phyloP scores from a whole-genome alignment of 2,329 filamentous ascomycete species.

The Sphaerulina musiva region DNA sequence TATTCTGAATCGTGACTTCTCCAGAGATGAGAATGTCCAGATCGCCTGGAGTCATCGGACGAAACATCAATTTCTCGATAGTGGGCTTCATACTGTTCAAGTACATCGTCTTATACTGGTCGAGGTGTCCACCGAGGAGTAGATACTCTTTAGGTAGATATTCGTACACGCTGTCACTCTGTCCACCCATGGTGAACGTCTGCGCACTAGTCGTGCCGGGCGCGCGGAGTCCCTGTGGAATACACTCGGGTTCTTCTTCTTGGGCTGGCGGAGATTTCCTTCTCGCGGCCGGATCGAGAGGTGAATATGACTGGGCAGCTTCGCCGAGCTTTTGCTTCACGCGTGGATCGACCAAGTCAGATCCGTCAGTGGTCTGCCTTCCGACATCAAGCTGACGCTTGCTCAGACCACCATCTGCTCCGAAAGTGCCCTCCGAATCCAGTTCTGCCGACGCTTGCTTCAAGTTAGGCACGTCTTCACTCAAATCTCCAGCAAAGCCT shows the following conservation, averaged over 20 bases:
- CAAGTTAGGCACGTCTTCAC: slow-evolving; percentile 4
- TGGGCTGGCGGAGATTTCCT: neutral
- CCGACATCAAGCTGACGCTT: slow-evolving; percentile 6
- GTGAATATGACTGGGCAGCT: too few relatives aligned
- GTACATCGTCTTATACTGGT: slow-evolving; percentile 69
- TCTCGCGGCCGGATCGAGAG: neutral
- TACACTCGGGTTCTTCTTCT: slow-evolving; percentile 18
- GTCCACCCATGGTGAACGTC: slow-evolving; percentile 49
- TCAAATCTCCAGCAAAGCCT: slow-evolving; percentile 1
- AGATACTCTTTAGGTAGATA: slow-evolving; percentile 61
- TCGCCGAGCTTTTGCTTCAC: neutral
- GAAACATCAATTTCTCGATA: slow-evolving; percentile 68
- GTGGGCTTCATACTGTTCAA: slow-evolving; percentile 60
- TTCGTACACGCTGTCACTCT: slow-evolving; percentile 53
- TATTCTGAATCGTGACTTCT: slow-evolving; percentile 41
- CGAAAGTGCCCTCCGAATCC: neutral
- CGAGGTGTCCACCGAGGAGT: slow-evolving; percentile 65
- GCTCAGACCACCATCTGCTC: neutral
- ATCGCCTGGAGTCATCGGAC: slow-evolving; percentile 63
- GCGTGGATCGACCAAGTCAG: slow-evolving; percentile 1
- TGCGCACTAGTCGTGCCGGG: slow-evolving; percentile 43
- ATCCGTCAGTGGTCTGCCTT: neutral
- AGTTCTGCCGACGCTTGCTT: slow-evolving; percentile 7
- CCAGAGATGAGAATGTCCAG: slow-evolving; percentile 70
- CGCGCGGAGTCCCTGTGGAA: slow-evolving; percentile 50